Percentiles rank a stretch among this genome's conserved stretches.
These are phyloP conservation scores for Pyrrhoderma lamaoense DNA, from an alignment of 1,284 basidiomycete species.

Conservation along the genomic window DNA sequence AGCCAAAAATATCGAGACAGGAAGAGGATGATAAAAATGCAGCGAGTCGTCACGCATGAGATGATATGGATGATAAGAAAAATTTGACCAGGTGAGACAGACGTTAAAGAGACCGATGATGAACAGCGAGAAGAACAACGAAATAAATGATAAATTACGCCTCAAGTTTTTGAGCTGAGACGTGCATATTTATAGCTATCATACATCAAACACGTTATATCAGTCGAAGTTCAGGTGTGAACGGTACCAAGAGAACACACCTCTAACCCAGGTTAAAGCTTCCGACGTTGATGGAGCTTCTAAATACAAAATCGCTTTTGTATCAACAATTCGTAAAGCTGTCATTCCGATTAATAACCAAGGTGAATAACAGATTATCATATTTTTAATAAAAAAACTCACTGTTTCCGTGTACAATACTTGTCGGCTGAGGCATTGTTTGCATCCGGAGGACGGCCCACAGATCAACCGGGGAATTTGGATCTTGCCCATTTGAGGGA, in stretches of 20 bases:
- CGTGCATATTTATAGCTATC: constrained; percentile 57
- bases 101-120: constrained; percentile 3
- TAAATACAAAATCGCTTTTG: constrained; percentile 90
- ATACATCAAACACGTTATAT: constrained; percentile 15
- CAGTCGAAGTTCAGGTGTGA: too few relatives aligned
- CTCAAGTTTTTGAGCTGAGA: constrained; percentile 31
- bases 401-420: constrained; percentile 83
- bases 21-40: constrained; percentile 1
- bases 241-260: constrained; percentile 42
- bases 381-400: constrained; percentile 28
- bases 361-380: constrained; percentile 10
- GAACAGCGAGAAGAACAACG: background rate
- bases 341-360: constrained; percentile 4
- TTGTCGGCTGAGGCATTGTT: constrained; percentile 82
- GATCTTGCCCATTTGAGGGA: constrained; percentile 69
- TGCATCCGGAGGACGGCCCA: constrained; percentile 94
- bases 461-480: constrained; percentile 68
- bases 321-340: constrained; percentile 79
- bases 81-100: constrained; percentile 1
- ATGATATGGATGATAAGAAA: background rate
- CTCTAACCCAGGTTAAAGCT: constrained; percentile 85
- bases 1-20: background rate
- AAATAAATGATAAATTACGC: constrained; percentile 1
- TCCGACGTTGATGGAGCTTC: constrained; percentile 77
- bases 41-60: constrained; percentile 8